Evolutionary conservation across 768 basidiomycete genomes (phyloP).

Genomic region (Pisolithus orientalis): DNA sequence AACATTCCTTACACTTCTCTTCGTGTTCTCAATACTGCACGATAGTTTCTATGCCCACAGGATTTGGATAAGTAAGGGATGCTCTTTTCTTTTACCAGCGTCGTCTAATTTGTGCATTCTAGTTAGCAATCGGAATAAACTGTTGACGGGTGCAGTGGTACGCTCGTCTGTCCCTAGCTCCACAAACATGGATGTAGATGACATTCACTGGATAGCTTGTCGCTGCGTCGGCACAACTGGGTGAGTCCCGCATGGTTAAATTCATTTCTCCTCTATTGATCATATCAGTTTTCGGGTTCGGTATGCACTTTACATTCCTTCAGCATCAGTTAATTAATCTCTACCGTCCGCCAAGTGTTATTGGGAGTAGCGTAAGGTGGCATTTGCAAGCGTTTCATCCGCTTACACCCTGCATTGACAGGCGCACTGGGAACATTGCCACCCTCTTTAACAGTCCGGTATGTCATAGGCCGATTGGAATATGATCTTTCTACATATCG

Average conservation of each 20-base stretch:
- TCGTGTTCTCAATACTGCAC: neutral
- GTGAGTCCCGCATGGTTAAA: conserved; percentile 1
- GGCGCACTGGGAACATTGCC: neutral
- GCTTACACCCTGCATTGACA: neutral
- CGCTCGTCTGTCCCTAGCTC: neutral
- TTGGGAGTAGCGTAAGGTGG: neutral
- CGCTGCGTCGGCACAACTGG: conserved; percentile 7
- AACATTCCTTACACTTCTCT: neutral
- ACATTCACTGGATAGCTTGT: conserved; percentile 1
- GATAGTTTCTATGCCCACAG: conserved; percentile 21
- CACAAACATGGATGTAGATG: neutral
- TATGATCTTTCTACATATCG: neutral
- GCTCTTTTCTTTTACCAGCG: neutral
- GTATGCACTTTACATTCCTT: neutral
- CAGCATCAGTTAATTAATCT: neutral
- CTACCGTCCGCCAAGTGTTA: neutral
- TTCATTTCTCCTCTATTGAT: neutral
- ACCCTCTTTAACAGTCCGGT: conserved; percentile 1
- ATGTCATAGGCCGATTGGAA: neutral
- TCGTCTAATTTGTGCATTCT: neutral
- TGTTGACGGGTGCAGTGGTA: conserved; percentile 13
- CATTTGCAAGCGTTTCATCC: neutral
- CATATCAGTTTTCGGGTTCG: neutral
- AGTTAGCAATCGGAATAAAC: conserved; percentile 5
- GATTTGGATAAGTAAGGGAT: conserved; percentile 18